Evolutionary conservation across 257 asterid genomes (phyloP), one percentile per base, ranked within the genome.

Genomic region (Gentiana macrophylla): DNA sequence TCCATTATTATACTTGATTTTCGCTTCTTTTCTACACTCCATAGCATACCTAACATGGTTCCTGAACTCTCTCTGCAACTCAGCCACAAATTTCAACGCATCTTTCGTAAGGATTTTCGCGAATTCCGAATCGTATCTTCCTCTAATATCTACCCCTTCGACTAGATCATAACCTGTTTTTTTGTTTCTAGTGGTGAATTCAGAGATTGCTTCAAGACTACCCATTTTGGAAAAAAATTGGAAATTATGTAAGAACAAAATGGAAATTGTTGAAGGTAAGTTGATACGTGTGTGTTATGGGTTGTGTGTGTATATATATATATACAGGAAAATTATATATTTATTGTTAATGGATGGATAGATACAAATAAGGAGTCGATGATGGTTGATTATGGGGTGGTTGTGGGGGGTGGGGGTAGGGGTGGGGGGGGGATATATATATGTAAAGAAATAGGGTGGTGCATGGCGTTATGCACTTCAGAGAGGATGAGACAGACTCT

Each of bases 121-220:
- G 50, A 81, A 85, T 6, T 81, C 93, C 0, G 80, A 59, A 60
- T 92, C 97, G 56, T 78, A 85, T 69, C 93, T 59, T 8, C 99
- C 99, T 74, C 94, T 71, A 3, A 92, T 52, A 61, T 83, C 91
- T 1, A 85, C 94, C 6, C 99, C 97, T 63, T 83, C 94, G 3
- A 97, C 84, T 32, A 62, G 86, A 64, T 92, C 94, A 65, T 92
- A 92, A 0, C 80, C 85, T 68, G 0, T 53, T 62, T 12, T 34
- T 41, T 32, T 62, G 77, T 68, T 43, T 74, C n/a, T 52, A 73
- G 46, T 5, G 10, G 65, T 7, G n/a, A 59, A 7, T 9, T 73
- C 79, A 32, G 72, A 60, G 37, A 71, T 74, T 4, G 74, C 79
- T 51, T 79, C 94, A 13, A 72, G 77, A 33, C 91, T 80, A 57